Evolutionary conservation across 2,329 filamentous ascomycete genomes (phyloP).

Genomic region (Pseudocercospora eumusae): DNA sequence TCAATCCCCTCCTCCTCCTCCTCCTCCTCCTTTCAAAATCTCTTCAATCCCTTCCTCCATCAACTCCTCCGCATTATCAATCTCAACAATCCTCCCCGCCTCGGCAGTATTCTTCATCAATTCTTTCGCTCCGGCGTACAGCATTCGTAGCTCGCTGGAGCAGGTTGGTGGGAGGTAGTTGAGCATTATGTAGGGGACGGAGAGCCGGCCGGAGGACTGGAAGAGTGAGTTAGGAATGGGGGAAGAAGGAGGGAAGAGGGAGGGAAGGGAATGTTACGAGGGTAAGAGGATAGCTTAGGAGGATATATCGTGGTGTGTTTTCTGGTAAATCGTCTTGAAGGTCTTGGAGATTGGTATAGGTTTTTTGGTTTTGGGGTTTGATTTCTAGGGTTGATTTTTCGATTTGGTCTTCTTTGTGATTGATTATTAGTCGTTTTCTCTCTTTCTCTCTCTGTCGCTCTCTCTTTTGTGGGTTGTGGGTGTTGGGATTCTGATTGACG

Average conservation of each 20-base stretch:
- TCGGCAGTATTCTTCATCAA: slow-evolving; percentile 91
- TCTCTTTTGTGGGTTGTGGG: too few species aligned
- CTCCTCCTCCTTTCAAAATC: too few species aligned
- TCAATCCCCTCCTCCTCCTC: too few species aligned
- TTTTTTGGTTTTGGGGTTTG: slow-evolving; percentile 72
- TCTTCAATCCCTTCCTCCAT: slow-evolving; percentile 78
- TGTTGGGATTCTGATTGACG: too few species aligned
- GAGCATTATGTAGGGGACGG: slow-evolving; percentile 89
- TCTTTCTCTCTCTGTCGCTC: background rate
- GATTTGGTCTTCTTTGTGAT: slow-evolving; percentile 69
- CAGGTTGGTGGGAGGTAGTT: slow-evolving; percentile 94
- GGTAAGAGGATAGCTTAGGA: slow-evolving; percentile 88
- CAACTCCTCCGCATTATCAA: slow-evolving; percentile 77
- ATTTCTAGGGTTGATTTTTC: slow-evolving; percentile 90
- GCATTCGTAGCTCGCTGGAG: slow-evolving; percentile 83
- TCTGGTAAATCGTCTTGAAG: slow-evolving; percentile 89
- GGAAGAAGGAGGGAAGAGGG: background rate
- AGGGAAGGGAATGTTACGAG: slow-evolving; percentile 59
- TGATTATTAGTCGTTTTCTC: background rate
- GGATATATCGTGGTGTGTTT: slow-evolving; percentile 83
- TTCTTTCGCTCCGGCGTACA: slow-evolving; percentile 95
- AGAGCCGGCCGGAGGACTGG: slow-evolving; percentile 76
- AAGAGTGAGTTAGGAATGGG: background rate
- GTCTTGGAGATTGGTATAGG: slow-evolving; percentile 79
- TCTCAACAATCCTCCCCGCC: slow-evolving; percentile 83